Conservation (phyloP, 1,284 basidiomycete species). For the Exobasidium rhododendri region DNA sequence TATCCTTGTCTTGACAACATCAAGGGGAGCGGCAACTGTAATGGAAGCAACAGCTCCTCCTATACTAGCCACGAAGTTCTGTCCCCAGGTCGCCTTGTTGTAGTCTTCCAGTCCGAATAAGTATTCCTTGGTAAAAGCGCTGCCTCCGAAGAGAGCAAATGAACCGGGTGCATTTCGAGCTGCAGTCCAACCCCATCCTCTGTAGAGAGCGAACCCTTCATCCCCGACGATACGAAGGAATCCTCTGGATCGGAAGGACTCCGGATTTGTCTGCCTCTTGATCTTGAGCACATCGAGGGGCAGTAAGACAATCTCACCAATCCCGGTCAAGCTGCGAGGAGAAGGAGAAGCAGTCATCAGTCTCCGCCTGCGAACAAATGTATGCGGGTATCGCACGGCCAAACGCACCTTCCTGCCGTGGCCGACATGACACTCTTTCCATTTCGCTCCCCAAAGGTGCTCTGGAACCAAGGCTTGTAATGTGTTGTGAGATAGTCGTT, state of each 20-base stretch:
- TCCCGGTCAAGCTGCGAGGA: slow-evolving; percentile 54
- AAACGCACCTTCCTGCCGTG: slow-evolving; percentile 65
- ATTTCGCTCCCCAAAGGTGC: slow-evolving; percentile 86
- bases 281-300: slow-evolving; percentile 96
- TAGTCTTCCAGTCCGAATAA: slow-evolving; percentile 84
- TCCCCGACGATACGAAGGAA: slow-evolving; percentile 84
- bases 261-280: slow-evolving; percentile 65
- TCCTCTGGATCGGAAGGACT: slow-evolving; percentile 61
- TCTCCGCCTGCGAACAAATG: too few species aligned
- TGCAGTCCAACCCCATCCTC: slow-evolving; percentile 99
- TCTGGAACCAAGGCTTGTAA: slow-evolving; percentile 74
- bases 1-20: slow-evolving; percentile 81
- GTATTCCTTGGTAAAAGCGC: slow-evolving; percentile 90
- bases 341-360: slow-evolving; percentile 3
- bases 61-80: slow-evolving; percentile 76
- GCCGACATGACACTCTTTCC: slow-evolving; percentile 96
- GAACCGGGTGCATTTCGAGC: slow-evolving; percentile 93
- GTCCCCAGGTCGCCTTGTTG: slow-evolving; percentile 85
- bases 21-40: slow-evolving; percentile 90
- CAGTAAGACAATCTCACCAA: slow-evolving; percentile 92
- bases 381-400: background rate
- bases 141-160: slow-evolving; percentile 89
- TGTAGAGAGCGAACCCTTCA: slow-evolving; percentile 83
- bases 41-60: slow-evolving; percentile 92
- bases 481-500: slow-evolving; percentile 81